Percentiles rank a stretch among this genome's conserved stretches.
phyloP scores from a whole-genome alignment of 768 basidiomycete genomes.

The Tulasnella sp. region DNA sequence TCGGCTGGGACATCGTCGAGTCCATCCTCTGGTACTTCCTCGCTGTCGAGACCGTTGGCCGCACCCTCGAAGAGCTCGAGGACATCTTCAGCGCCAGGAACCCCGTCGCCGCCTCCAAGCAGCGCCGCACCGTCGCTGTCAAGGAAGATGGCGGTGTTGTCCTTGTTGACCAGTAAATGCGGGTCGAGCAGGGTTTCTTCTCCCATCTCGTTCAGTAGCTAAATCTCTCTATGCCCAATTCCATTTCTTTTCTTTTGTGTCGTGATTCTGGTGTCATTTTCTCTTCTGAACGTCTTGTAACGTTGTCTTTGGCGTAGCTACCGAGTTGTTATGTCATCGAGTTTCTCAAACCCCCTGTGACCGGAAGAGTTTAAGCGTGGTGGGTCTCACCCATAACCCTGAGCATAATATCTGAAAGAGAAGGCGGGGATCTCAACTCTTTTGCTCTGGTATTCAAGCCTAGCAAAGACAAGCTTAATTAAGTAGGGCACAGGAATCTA shows the following conservation, averaged over 20 bases:
- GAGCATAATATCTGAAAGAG: too few relatives aligned
- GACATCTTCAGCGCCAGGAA: constrained; percentile 25
- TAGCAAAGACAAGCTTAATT: too few relatives aligned
- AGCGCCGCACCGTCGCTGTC: constrained; percentile 20
- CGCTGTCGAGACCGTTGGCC: constrained; percentile 21
- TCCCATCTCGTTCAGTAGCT: neutral
- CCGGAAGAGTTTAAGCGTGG: neutral
- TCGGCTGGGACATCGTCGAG: constrained; percentile 22
- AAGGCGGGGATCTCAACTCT: neutral
- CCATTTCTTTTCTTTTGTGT: neutral
- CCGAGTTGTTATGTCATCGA: neutral
- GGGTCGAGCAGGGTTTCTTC: neutral
- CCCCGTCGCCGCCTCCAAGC: constrained; percentile 24
- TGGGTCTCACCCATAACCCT: neutral
- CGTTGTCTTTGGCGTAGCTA: neutral
- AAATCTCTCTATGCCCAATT: neutral
- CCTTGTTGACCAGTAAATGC: constrained; percentile 1
- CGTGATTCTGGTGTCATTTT: neutral
- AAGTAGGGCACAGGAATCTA: neutral
- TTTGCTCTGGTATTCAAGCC: too few relatives aligned
- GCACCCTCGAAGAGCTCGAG: constrained; percentile 27
- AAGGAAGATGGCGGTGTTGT: neutral
- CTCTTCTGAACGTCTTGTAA: neutral
- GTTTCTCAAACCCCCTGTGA: neutral
- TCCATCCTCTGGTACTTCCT: constrained; percentile 21